Conservation (phyloP, 495 filamentous ascomycete genomes). For the Penicillium cinerascens region DNA sequence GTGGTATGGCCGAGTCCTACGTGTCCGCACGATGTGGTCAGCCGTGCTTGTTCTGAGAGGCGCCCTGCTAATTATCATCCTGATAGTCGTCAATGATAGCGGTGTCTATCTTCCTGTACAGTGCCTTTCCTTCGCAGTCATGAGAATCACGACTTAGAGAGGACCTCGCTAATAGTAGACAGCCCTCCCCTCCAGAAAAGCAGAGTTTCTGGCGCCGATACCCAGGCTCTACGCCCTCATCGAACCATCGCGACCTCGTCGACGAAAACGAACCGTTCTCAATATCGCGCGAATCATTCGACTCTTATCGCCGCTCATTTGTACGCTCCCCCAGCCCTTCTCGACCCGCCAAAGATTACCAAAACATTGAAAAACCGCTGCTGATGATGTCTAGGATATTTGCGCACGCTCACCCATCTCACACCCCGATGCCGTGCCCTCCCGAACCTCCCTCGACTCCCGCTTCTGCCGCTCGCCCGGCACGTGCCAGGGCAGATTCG, state of each 20-base stretch:
- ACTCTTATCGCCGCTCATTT: conserved; percentile 95
- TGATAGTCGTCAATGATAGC: conserved; percentile 88
- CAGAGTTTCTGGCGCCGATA: conserved; percentile 79
- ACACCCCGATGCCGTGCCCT: conserved; percentile 50
- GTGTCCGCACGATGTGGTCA: background rate
- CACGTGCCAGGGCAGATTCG: conserved; percentile 49
- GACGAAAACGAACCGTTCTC: conserved; percentile 89
- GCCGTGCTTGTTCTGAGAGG: background rate
- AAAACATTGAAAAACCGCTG: background rate
- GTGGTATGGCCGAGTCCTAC: conserved; percentile 53
- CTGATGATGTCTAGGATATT: conserved; percentile 64
- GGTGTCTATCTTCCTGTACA: conserved; percentile 92
- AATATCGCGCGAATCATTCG: conserved; percentile 96
- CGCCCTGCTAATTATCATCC: background rate
- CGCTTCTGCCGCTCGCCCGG: conserved; percentile 54
- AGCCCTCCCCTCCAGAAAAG: conserved; percentile 91
- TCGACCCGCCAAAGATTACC: background rate
- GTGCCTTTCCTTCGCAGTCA: conserved; percentile 12
- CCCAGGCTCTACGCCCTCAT: conserved; percentile 61
- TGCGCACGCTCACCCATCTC: conserved; percentile 79
- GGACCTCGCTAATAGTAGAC: conserved; percentile 15
- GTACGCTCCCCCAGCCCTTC: conserved; percentile 51
- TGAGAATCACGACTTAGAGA: background rate
- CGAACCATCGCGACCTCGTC: conserved; percentile 66
- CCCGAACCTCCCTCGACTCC: conserved; percentile 79